phyloP scores from a whole-genome alignment of 441 rosid species.

The Flueggea neowawraea region DNA sequence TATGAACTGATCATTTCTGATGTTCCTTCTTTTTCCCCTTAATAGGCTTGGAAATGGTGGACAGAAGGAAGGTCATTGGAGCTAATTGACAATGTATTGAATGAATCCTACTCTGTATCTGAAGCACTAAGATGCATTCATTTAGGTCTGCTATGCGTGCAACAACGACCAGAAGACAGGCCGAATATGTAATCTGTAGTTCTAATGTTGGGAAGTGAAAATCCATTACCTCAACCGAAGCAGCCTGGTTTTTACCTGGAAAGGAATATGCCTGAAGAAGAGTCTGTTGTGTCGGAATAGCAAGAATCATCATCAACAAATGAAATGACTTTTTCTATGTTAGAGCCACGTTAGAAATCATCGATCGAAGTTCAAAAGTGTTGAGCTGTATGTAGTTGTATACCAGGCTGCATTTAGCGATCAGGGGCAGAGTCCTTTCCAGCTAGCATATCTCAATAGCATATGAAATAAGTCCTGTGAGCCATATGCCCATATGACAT shows the following conservation, averaged over 20 bases:
- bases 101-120: background rate
- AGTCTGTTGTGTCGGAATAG: background rate
- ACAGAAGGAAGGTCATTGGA: constrained; percentile 14
- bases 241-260: constrained; percentile 24
- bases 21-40: background rate
- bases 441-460: too few relatives aligned
- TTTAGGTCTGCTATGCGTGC: constrained; percentile 19
- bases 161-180: constrained; percentile 12
- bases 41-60: constrained; percentile 23
- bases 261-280: constrained; percentile 3
- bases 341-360: constrained; percentile 5
- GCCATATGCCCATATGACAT: too few relatives aligned
- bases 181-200: constrained; percentile 19
- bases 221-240: constrained; percentile 13
- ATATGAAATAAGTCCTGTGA: too few relatives aligned
- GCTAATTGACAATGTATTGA: constrained; percentile 1
- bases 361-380: too few relatives aligned
- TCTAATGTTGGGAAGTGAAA: constrained; percentile 18
- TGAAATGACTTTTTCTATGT: background rate
- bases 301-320: background rate
- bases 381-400: too few relatives aligned
- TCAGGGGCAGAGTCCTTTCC: too few relatives aligned
- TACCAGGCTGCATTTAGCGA: too few relatives aligned
- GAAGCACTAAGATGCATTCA: constrained; percentile 11
- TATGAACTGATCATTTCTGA: too few relatives aligned